Evolutionary conservation across 768 basidiomycete genomes (phyloP), one percentile per base, ranked within the genome.

Genomic region (Amanita muscaria): DNA sequence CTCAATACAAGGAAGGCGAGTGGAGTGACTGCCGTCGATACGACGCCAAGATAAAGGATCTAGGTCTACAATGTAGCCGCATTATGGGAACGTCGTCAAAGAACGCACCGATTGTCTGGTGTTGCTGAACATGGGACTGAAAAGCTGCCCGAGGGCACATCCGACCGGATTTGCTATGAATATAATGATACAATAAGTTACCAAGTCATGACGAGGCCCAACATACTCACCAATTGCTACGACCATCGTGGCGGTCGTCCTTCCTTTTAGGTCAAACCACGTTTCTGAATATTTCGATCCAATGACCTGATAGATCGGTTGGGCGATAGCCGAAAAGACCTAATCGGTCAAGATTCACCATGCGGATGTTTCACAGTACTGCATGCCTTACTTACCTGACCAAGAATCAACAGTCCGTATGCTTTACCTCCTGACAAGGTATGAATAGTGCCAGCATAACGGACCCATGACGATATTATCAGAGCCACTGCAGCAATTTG

Each of bases 271-370:
- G 49, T 83, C 78, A 54, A 91, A 91, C 88, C 88, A 91, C 24
- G 64, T 75, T 57, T 91, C 84, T 0, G 88, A 88, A 60, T 83
- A 91, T 42, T 76, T 80, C 1, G 88, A 85, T 4, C 83, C 83
- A 7, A 89, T 63, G 19, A 90, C 74, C 61, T 87, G 86, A 59
- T 77, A 89, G 11, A 80, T 65, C 2, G 87, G 79, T 55, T 87
- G 83, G 2, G 83, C 67, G 36, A 86, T 59, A 1, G 75, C 76
- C 5, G 75, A 69, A 31, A 88, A 69, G 12, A 80, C 51, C 85
- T 88, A 7, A 37, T 21, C 24, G 9, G n/a, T 4, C 31, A 21
- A 35, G 24, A 24, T 18, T 30, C 22, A 14, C 37, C 32, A 14
- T 34, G 25, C 18, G 9, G 25, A 29, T 9, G 32, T 23, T 4